Conservation (phyloP, 2,329 filamentous ascomycete genomes). For the Paraphoma chrysanthemicola region DNA sequence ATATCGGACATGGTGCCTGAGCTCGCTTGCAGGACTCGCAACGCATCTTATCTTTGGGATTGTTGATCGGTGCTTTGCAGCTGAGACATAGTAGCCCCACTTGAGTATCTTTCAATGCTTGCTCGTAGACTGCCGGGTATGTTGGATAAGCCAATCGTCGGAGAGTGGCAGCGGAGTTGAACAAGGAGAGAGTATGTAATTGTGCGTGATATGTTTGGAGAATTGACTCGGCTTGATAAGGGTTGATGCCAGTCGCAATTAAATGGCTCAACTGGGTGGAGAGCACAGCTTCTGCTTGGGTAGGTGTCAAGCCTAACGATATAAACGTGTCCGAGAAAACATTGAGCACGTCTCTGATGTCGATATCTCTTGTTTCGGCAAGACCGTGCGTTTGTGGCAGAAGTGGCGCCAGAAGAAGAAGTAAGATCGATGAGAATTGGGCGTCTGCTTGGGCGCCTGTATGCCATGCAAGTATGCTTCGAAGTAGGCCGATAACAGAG, state of each 20-base stretch:
- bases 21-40: conserved; percentile 59
- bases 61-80: conserved; percentile 64
- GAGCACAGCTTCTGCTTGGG: conserved; percentile 51
- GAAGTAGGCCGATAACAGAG: conserved; percentile 52
- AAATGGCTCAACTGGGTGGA: conserved; percentile 49
- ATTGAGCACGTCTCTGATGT: conserved; percentile 42
- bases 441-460: conserved; percentile 51
- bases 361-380: conserved; percentile 30
- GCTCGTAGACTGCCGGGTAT: conserved; percentile 65
- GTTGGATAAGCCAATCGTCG: conserved; percentile 62
- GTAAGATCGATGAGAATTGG: conserved; percentile 56
- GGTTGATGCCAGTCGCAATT: conserved; percentile 54
- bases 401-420: conserved; percentile 56
- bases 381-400: conserved; percentile 51
- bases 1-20: conserved; percentile 53
- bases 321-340: conserved; percentile 50
- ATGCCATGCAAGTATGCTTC: conserved; percentile 51
- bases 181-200: conserved; percentile 55
- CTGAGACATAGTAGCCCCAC: conserved; percentile 63
- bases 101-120: conserved; percentile 61
- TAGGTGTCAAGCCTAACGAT: conserved; percentile 44
- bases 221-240: conserved; percentile 62
- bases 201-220: conserved; percentile 65
- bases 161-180: conserved; percentile 62
- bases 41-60: conserved; percentile 57